Percentiles rank a stretch among this genome's conserved stretches.
These are phyloP conservation scores for Hirschioporus abietinus DNA, from an alignment of 768 basidiomycete genomes.

Conservation along the genomic window DNA sequence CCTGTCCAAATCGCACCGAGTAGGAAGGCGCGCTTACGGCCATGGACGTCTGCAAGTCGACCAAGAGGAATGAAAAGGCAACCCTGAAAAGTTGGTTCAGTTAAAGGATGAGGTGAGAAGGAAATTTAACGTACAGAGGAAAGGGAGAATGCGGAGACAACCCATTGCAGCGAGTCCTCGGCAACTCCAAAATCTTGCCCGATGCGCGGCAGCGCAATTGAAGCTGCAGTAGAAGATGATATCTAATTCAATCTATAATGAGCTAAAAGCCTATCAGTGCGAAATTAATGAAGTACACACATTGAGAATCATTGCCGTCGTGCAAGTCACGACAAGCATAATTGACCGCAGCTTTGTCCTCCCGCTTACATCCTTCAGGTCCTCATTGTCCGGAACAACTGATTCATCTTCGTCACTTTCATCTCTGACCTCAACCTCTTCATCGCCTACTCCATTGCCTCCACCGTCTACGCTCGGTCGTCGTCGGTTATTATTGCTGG, in stretches of 20 bases:
- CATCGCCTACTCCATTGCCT: not conserved
- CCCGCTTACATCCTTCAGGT: not conserved
- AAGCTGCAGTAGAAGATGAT: constrained; percentile 5
- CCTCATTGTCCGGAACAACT: not conserved
- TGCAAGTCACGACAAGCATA: constrained; percentile 11
- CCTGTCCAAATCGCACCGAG: constrained; percentile 49
- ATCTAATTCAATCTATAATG: not conserved
- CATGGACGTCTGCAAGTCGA: constrained; percentile 74
- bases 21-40: constrained; percentile 64
- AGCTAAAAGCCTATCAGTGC: not conserved
- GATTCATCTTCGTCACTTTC: not conserved
- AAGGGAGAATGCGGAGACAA: constrained; percentile 10
- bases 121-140: constrained; percentile 9
- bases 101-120: not conserved
- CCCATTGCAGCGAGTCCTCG: constrained; percentile 11
- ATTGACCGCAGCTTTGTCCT: constrained; percentile 3
- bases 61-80: constrained; percentile 76
- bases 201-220: constrained; percentile 11
- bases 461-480: not conserved
- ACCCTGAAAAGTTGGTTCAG: constrained; percentile 37
- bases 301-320: constrained; percentile 13
- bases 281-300: constrained; percentile 5
- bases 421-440: not conserved
- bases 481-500: not conserved
- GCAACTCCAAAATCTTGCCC: constrained; percentile 6